phyloP scores from a whole-genome alignment of 2,329 filamentous ascomycete species.

The Apiospora arundinis region DNA sequence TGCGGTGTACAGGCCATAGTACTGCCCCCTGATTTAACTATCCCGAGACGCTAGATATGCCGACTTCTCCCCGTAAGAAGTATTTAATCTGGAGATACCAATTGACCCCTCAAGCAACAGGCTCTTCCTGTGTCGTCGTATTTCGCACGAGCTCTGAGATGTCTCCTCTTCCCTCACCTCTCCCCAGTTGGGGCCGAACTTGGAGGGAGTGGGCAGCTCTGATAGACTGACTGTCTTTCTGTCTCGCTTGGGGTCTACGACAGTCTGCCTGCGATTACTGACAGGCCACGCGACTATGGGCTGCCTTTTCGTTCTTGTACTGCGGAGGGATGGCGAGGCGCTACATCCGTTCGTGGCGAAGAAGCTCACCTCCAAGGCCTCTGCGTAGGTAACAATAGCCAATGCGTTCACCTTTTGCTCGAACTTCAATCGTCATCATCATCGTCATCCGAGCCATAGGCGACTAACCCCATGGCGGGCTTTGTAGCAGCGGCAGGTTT shows the following conservation, averaged over 20 bases:
- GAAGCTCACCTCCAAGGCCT: background rate
- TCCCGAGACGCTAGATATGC: constrained; percentile 51
- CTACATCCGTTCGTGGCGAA: background rate
- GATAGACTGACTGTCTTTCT: constrained; percentile 42
- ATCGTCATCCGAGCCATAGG: constrained; percentile 63
- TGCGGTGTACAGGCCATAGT: too few species aligned
- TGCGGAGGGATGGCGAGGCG: background rate
- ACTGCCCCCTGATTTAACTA: too few species aligned
- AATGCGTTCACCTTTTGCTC: too few species aligned
- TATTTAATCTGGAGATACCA: constrained; percentile 79
- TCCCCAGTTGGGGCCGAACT: constrained; percentile 52
- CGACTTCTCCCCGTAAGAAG: constrained; percentile 76
- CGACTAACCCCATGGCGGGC: constrained; percentile 52
- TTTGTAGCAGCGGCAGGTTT: constrained; percentile 31
- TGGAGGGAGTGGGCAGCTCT: constrained; percentile 60
- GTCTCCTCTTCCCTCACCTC: constrained; percentile 26
- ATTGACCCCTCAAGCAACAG: constrained; percentile 61
- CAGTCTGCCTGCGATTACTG: background rate
- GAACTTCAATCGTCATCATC: constrained; percentile 41
- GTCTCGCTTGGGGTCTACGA: background rate
- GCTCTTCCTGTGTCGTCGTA: constrained; percentile 61
- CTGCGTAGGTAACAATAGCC: background rate
- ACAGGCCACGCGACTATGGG: background rate
- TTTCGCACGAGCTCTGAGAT: constrained; percentile 47
- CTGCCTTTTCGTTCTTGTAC: background rate